Conservation (phyloP, 1,139 yeast genomes). For the Taiozyma onychis region DNA sequence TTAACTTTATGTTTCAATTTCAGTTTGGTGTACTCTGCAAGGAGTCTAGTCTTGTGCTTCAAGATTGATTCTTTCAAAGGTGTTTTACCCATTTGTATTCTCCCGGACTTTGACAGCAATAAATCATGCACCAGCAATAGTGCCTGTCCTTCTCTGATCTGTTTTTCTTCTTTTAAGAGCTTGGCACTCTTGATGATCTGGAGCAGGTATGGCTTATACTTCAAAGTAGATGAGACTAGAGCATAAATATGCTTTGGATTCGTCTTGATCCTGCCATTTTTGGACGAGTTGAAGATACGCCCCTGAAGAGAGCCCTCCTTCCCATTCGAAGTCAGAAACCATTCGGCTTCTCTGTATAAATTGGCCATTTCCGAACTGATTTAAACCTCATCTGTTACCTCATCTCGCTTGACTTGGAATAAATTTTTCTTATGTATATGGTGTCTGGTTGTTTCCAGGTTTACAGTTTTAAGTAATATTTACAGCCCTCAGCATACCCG, state of each 20-base stretch:
- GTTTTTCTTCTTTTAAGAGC: constrained; percentile 44
- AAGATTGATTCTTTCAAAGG: constrained; percentile 79
- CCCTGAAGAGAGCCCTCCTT: constrained; percentile 55
- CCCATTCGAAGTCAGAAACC: constrained; percentile 18
- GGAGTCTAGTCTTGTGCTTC: constrained; percentile 70
- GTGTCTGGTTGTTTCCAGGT: neutral
- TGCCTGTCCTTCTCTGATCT: constrained; percentile 39
- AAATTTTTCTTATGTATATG: neutral
- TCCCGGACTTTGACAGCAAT: constrained; percentile 65
- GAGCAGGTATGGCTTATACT: constrained; percentile 56
- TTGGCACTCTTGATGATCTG: constrained; percentile 62
- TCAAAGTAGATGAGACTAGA: constrained; percentile 68
- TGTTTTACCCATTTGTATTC: constrained; percentile 87
- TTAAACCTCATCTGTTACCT: neutral
- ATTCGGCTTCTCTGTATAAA: constrained; percentile 22
- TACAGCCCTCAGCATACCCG: neutral
- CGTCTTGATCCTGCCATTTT: constrained; percentile 39
- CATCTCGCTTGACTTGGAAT: neutral
- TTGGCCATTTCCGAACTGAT: constrained; percentile 5
- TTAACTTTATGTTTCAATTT: constrained; percentile 59
- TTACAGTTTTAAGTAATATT: no score
- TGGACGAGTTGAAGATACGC: constrained; percentile 56
- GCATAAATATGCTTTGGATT: constrained; percentile 85
- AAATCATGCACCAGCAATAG: constrained; percentile 75
- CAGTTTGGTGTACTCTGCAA: constrained; percentile 75